Conservation (phyloP, 2,329 filamentous ascomycete genomes). For the Teratosphaeria viscida region DNA sequence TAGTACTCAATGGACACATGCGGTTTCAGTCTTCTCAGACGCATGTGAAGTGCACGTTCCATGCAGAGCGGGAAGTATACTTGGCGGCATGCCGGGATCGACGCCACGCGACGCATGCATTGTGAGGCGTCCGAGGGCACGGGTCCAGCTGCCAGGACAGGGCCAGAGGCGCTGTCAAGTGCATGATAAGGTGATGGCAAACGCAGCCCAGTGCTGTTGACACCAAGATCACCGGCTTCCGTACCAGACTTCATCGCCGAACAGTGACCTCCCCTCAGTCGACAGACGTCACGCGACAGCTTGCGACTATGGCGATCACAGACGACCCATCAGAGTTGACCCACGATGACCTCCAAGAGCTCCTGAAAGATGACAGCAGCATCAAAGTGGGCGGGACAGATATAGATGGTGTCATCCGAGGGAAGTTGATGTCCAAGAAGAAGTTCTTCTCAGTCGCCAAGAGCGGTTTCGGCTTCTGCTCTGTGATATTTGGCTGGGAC, state of each 20-base stretch:
- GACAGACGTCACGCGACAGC: background rate
- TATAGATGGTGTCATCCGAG: slow-evolving; percentile 75
- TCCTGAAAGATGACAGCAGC: slow-evolving; percentile 61
- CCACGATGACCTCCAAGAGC: slow-evolving; percentile 50
- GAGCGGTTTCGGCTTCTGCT: slow-evolving; percentile 85
- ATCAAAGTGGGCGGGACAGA: slow-evolving; percentile 85
- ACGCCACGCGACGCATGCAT: background rate
- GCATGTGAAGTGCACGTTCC: background rate
- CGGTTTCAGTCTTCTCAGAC: no score
- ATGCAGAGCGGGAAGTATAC: background rate
- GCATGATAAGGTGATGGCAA: background rate
- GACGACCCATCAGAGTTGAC: slow-evolving; percentile 41
- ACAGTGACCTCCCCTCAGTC: background rate
- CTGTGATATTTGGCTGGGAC: slow-evolving; percentile 91
- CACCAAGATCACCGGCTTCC: background rate
- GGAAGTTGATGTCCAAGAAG: slow-evolving; percentile 84
- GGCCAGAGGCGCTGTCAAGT: background rate
- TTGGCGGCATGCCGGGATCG: background rate
- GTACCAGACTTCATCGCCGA: background rate
- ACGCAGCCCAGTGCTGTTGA: background rate
- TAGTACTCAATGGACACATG: no score
- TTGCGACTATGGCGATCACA: slow-evolving; percentile 21
- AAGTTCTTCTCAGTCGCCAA: slow-evolving; percentile 80
- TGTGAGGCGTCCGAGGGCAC: background rate
- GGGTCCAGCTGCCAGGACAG: background rate